These are phyloP conservation scores for Hemileccinum rubropunctum DNA, from an alignment of 768 basidiomycete genomes.

Conservation along the genomic window DNA sequence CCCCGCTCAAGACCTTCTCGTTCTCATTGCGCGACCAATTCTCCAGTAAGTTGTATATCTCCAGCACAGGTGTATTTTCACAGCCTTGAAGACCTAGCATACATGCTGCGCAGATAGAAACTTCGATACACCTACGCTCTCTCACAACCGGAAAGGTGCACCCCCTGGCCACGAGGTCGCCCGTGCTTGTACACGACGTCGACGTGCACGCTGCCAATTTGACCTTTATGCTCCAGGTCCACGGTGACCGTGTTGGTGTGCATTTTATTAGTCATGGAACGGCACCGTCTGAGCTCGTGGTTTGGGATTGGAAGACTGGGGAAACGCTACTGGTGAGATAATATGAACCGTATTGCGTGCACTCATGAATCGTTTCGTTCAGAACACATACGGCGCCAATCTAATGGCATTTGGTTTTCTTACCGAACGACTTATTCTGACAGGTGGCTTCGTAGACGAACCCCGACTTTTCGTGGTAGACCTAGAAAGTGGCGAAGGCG, in stretches of 20 bases:
- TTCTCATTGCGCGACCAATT: constrained; percentile 42
- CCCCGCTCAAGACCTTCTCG: constrained; percentile 62
- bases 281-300: constrained; percentile 44
- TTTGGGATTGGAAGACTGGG: constrained; percentile 72
- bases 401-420: constrained; percentile 44
- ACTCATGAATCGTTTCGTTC: neutral
- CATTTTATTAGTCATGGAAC: constrained; percentile 38
- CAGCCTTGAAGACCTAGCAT: constrained; percentile 9
- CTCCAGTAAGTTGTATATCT: constrained; percentile 29
- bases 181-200: constrained; percentile 29
- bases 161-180: constrained; percentile 37
- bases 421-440: constrained; percentile 38
- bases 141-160: constrained; percentile 46
- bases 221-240: constrained; percentile 54
- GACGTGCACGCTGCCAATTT: constrained; percentile 18
- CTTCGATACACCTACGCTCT: constrained; percentile 42
- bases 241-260: constrained; percentile 49
- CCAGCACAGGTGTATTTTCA: neutral
- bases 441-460: constrained; percentile 28
- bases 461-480: constrained; percentile 40
- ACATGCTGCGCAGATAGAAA: constrained; percentile 17
- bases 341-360: neutral
- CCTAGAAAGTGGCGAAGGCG: constrained; percentile 32
- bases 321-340: constrained; percentile 45
- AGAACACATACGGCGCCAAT: constrained; percentile 31